These are phyloP conservation scores for Periconia sp. DNA, from an alignment of 2,329 filamentous ascomycete species.

Conservation along the genomic window DNA sequence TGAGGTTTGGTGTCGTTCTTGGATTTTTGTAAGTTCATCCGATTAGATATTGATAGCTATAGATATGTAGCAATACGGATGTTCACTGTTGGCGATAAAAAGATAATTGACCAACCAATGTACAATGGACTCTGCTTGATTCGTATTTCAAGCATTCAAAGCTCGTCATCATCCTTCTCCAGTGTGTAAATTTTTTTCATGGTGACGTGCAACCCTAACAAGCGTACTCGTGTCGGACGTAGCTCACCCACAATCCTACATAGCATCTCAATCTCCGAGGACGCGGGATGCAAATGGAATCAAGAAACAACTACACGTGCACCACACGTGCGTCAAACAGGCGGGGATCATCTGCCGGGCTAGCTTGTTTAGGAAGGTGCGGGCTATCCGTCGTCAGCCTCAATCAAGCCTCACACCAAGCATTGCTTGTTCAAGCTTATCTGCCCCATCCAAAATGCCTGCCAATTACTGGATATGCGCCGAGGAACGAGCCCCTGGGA, in stretches of 20 bases:
- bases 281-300: background rate
- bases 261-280: background rate
- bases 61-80: too few relatives aligned
- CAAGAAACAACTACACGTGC: background rate
- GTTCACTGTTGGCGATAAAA: too few relatives aligned
- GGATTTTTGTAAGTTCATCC: too few relatives aligned
- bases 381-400: background rate
- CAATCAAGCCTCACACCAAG: background rate
- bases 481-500: background rate
- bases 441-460: background rate
- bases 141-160: too few relatives aligned
- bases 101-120: too few relatives aligned
- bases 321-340: background rate
- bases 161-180: too few relatives aligned
- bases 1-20: too few relatives aligned
- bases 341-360: background rate
- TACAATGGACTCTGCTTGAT: too few relatives aligned
- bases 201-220: background rate
- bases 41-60: too few relatives aligned
- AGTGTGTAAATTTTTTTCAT: too few relatives aligned
- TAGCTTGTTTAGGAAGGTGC: background rate
- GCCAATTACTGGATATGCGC: too few relatives aligned
- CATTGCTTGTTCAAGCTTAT: background rate
- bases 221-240: too few relatives aligned
- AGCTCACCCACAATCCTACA: background rate